Conservation (phyloP, 306 rosid genomes). For the Cucumis sativus region DNA sequence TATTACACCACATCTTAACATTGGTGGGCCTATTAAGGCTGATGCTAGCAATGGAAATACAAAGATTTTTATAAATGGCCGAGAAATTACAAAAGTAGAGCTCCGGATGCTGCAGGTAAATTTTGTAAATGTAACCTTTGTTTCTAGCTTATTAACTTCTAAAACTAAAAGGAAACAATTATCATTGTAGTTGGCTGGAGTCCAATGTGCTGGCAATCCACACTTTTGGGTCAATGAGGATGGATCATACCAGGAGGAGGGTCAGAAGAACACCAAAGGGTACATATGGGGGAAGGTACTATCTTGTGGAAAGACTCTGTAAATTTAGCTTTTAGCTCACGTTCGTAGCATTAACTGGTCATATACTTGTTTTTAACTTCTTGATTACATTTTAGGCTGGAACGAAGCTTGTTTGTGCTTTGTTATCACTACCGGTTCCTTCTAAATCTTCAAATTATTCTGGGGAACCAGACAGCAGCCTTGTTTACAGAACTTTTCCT, state of each 20-base stretch:
- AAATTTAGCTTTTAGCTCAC: neutral
- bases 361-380: slow-evolving; percentile 5
- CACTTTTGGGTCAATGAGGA: slow-evolving; percentile 99
- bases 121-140: slow-evolving; percentile 7
- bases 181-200: slow-evolving; percentile 86
- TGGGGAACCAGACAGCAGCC: slow-evolving; percentile 45
- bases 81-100: slow-evolving; percentile 87
- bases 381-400: slow-evolving; percentile 54
- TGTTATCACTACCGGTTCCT: slow-evolving; percentile 83
- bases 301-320: neutral
- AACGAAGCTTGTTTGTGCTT: slow-evolving; percentile 80
- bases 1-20: slow-evolving; percentile 79
- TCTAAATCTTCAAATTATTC: slow-evolving; percentile 44
- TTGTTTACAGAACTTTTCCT: slow-evolving; percentile 45
- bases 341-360: neutral
- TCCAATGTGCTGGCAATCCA: slow-evolving; percentile 95
- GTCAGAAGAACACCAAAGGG: slow-evolving; percentile 93
- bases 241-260: slow-evolving; percentile 99
- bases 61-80: slow-evolving; percentile 83
- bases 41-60: slow-evolving; percentile 96
- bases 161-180: neutral
- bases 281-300: slow-evolving; percentile 97
- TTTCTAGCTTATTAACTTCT: slow-evolving; percentile 7
- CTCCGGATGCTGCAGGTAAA: slow-evolving; percentile 95
- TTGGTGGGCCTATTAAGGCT: slow-evolving; percentile 64